Percentiles rank a stretch among this genome's conserved stretches.
Evolutionary conservation across 345 rosid genomes (phyloP).

Genomic region (Heritiera fomes): DNA sequence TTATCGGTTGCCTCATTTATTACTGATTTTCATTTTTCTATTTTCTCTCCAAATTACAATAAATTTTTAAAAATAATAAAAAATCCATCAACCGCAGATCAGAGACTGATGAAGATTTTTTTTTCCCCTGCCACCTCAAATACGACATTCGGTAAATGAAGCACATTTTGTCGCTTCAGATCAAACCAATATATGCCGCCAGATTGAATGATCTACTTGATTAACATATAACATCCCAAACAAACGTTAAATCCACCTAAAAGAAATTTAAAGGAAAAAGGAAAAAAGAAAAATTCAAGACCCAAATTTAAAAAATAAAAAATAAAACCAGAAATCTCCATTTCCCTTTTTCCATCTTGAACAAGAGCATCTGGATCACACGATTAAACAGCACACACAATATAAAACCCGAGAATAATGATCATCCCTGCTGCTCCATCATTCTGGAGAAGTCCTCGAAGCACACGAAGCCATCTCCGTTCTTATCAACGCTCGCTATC

Average conservation of each 20-base stretch:
- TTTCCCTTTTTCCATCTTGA: neutral
- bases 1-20: too few species aligned
- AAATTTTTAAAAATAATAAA: too few species aligned
- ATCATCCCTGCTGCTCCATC: conserved; percentile 60
- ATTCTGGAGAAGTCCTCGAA: conserved; percentile 76
- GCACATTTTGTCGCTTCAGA: neutral
- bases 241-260: neutral
- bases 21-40: too few species aligned
- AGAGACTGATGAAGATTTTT: too few species aligned
- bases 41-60: too few species aligned
- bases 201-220: too few species aligned
- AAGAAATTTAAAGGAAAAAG: neutral
- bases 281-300: neutral
- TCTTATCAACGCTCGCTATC: conserved; percentile 75
- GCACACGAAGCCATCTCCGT: conserved; percentile 86
- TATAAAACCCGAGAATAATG: neutral
- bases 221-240: neutral
- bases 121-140: neutral
- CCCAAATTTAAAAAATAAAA: neutral
- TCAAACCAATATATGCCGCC: neutral
- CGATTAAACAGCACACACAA: conserved; percentile 20
- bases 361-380: conserved; percentile 29
- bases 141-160: neutral
- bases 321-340: neutral
- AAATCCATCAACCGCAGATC: too few species aligned